phyloP scores from a whole-genome alignment of 1,284 basidiomycete genomes.

The Melampsora allii-populina region DNA sequence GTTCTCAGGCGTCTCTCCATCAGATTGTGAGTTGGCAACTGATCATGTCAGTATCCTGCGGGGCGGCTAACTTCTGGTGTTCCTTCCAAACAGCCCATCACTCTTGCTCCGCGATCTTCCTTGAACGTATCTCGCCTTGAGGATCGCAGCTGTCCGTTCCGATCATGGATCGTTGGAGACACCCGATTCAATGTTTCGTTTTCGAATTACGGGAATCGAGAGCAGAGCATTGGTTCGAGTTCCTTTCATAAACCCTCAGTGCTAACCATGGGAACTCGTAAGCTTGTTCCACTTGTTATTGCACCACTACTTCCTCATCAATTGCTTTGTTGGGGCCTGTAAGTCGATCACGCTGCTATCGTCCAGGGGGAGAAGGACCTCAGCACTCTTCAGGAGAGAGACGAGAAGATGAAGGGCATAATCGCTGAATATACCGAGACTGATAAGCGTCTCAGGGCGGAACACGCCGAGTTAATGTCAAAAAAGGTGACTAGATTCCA shows the following conservation, averaged over 20 bases:
- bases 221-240: slow-evolving; percentile 27
- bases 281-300: background rate
- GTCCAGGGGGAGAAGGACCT: slow-evolving; percentile 2
- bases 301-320: background rate
- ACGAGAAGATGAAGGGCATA: slow-evolving; percentile 7
- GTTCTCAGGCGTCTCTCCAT: slow-evolving; percentile 18
- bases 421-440: background rate
- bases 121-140: slow-evolving; percentile 22
- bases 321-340: background rate
- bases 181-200: slow-evolving; percentile 23
- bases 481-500: no score
- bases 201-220: slow-evolving; percentile 30
- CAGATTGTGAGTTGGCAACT: slow-evolving; percentile 11
- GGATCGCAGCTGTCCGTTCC: slow-evolving; percentile 20
- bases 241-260: slow-evolving; percentile 7
- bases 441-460: slow-evolving; percentile 16
- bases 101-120: slow-evolving; percentile 3
- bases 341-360: slow-evolving; percentile 17
- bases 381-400: background rate
- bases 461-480: background rate
- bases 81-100: slow-evolving; percentile 16
- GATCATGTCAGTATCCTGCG: background rate
- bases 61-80: background rate
- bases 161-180: slow-evolving; percentile 30
- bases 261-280: slow-evolving; percentile 24